Base-by-base conservation (phyloP, 192 early-diverging fungal genomes). In the Coemansia sp. region DNA sequence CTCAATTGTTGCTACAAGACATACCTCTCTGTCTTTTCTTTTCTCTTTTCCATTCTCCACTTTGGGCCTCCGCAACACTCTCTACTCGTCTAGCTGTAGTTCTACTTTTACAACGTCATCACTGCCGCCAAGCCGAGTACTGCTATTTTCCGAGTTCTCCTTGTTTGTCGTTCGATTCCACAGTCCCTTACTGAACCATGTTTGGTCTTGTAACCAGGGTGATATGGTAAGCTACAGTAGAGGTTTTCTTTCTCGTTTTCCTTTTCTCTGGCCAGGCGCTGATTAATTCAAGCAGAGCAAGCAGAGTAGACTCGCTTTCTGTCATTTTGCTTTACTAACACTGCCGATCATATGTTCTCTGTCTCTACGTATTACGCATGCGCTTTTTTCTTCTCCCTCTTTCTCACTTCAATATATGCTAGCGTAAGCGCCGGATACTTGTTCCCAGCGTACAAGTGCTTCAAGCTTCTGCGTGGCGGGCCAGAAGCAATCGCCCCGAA, bases 381-480 rank as follows among this genome's bases (percentile, higher is more conserved):
- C n/a, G n/a, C 52, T 26, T 26, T 26, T 26, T 4, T 4, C 10
- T 26, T n/a, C n/a, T n/a, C n/a, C n/a, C n/a, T n/a, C n/a, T n/a
- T n/a, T n/a, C n/a, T 0, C 5, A 43, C 32, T 62, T 62, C 10
- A 62, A 32, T 62, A 11, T 19, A 4, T 62, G 44, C 26, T 80
- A 80, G 74, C 49, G 72, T 77, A n/a, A 61, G 76, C 61, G 76
- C 63, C 32, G 76, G 76, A 38, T 83, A 76, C 61, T 23, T 83
- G 50, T 75, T 72, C 45, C 76, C 76, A 9, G 75, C 81, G 10
- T 78, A 83, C 67, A 78, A 70, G 60, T 83, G 81, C 76, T 82
- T 82, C 65, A 82, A 82, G 64, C 72, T 77, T 47, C 68, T 83
- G 21, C 81, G 69, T 43, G 64, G 73, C 44, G 76, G 81, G 21